Evolutionary conservation across 2,329 filamentous ascomycete species (phyloP).

Genomic region (Pseudocercospora eumusae): DNA sequence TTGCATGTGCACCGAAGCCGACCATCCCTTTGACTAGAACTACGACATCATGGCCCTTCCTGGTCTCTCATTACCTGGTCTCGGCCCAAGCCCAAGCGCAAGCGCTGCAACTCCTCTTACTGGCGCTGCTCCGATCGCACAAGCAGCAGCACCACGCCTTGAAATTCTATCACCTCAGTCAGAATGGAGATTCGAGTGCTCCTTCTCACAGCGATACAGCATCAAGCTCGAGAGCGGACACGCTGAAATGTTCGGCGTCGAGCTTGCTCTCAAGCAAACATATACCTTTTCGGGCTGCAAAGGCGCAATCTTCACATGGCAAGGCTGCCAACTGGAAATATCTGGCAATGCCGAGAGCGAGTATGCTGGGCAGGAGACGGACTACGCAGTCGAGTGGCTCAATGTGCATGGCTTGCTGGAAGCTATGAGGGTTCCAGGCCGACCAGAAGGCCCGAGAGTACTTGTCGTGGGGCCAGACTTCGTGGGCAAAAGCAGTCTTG

Average conservation of each 20-base stretch:
- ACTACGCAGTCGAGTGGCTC: constrained; percentile 70
- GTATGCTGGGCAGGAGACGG: constrained; percentile 75
- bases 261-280: constrained; percentile 76
- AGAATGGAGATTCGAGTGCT: constrained; percentile 48
- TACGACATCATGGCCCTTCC: constrained; percentile 44
- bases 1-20: too few relatives aligned
- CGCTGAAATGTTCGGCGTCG: constrained; percentile 92
- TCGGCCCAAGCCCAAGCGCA: constrained; percentile 30
- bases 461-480: constrained; percentile 77
- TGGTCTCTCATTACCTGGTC: constrained; percentile 48
- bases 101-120: constrained; percentile 33
- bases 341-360: constrained; percentile 68
- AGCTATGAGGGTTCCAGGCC: constrained; percentile 58
- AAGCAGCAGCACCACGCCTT: constrained; percentile 35
- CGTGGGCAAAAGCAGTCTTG: constrained; percentile 65
- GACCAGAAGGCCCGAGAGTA: constrained; percentile 65
- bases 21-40: background rate
- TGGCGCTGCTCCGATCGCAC: constrained; percentile 10
- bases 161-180: constrained; percentile 49
- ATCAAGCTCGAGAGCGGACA: constrained; percentile 73
- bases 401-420: constrained; percentile 89
- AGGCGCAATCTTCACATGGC: constrained; percentile 87
- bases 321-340: constrained; percentile 83
- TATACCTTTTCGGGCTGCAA: constrained; percentile 83
- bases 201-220: constrained; percentile 39